These are phyloP conservation scores for Neurospora crassa DNA, from an alignment of 2,329 filamentous ascomycete species.

Conservation along the genomic window DNA sequence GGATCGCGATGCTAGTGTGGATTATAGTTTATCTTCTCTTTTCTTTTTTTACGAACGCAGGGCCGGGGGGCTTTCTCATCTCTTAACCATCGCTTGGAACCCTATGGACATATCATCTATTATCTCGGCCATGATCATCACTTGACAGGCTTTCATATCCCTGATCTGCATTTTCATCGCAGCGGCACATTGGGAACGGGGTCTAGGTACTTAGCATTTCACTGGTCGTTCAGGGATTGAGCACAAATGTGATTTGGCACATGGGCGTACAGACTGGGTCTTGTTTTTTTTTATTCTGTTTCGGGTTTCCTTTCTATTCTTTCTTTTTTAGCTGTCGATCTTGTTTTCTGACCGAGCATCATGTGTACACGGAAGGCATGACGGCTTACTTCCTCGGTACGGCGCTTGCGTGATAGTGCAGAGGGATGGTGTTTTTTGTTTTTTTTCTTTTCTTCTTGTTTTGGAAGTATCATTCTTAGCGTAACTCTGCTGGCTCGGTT, in stretches of 20 bases:
- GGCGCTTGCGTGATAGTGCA: not conserved
- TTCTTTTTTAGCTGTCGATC: constrained; percentile 9
- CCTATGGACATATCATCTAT: constrained; percentile 2
- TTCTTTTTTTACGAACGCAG: not conserved
- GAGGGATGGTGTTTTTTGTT: not conserved
- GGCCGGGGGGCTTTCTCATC: not conserved
- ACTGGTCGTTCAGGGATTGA: constrained; percentile 11
- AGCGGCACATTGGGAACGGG: not conserved
- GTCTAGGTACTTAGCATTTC: constrained; percentile 13
- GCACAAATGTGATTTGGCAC: constrained; percentile 4
- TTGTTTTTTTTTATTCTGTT: constrained; percentile 5
- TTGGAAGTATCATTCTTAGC: not conserved
- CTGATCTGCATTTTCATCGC: not conserved
- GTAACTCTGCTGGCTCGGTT: not conserved
- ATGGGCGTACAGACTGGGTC: constrained; percentile 8
- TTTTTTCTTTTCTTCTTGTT: no score
- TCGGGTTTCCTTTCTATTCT: constrained; percentile 6
- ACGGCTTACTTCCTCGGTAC: not conserved
- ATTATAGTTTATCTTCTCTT: not conserved
- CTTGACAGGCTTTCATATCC: not conserved
- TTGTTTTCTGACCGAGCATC: not conserved
- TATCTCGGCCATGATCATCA: not conserved
- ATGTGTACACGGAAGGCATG: not conserved
- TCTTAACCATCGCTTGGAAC: constrained; percentile 3
- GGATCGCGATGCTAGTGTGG: not conserved